phyloP scores from a whole-genome alignment of 1,284 basidiomycete genomes.

The Amylostereum areolatum region DNA sequence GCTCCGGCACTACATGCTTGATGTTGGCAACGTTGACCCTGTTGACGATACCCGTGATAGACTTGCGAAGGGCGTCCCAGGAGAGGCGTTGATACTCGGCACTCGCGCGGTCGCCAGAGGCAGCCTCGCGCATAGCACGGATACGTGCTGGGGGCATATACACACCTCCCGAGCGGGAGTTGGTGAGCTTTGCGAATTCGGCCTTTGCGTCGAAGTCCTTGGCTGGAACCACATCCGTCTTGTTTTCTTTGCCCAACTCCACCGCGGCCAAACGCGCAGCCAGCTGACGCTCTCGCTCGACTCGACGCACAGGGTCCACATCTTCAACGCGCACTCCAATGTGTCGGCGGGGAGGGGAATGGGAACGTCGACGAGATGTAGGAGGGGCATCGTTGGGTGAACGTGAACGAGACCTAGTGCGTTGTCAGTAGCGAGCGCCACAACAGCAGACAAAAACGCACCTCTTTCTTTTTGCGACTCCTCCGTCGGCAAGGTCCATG shows the following conservation, averaged over 20 bases:
- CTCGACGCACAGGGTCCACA: slow-evolving; percentile 71
- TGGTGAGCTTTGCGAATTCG: slow-evolving; percentile 77
- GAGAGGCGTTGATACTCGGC: slow-evolving; percentile 94
- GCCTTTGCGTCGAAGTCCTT: slow-evolving; percentile 58
- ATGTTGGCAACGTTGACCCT: slow-evolving; percentile 95
- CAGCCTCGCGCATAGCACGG: slow-evolving; percentile 87
- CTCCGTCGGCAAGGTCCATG: too few species aligned
- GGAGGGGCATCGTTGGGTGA: slow-evolving; percentile 54
- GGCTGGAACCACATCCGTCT: slow-evolving; percentile 40
- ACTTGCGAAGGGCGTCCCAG: slow-evolving; percentile 98
- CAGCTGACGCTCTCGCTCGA: slow-evolving; percentile 74
- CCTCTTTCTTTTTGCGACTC: slow-evolving; percentile 4
- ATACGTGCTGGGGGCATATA: slow-evolving; percentile 95
- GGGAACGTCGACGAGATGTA: slow-evolving; percentile 55
- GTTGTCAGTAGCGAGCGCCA: slow-evolving; percentile 5
- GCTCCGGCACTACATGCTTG: slow-evolving; percentile 93
- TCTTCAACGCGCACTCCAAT: slow-evolving; percentile 58
- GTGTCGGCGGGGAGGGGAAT: slow-evolving; percentile 42
- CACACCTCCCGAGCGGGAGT: slow-evolving; percentile 85
- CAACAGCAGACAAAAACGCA: background rate
- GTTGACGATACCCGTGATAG: slow-evolving; percentile 99
- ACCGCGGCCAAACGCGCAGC: slow-evolving; percentile 67
- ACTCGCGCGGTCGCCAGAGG: slow-evolving; percentile 78
- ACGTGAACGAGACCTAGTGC: slow-evolving; percentile 49
- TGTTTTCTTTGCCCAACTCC: slow-evolving; percentile 60